These are phyloP conservation scores for Vaccinium corymbosum DNA, from an alignment of 148 eudicot species.

Conservation along the genomic window DNA sequence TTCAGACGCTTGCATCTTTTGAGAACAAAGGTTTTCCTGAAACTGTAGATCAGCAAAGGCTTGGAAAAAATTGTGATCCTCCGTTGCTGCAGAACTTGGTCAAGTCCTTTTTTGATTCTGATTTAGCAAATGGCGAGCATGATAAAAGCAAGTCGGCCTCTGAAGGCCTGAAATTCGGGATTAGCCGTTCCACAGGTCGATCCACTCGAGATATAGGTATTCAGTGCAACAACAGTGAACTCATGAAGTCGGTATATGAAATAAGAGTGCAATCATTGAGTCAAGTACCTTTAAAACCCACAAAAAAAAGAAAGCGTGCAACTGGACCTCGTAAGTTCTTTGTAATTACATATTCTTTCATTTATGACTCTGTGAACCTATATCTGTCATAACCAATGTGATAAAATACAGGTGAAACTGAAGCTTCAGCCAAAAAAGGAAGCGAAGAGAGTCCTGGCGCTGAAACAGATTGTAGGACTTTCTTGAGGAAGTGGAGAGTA, in stretches of 20 bases:
- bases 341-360: background rate
- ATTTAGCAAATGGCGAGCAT: background rate
- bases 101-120: constrained; percentile 8
- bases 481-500: constrained; percentile 23
- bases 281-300: constrained; percentile 14
- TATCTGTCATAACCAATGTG: constrained; percentile 3
- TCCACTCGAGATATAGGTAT: constrained; percentile 25
- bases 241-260: constrained; percentile 16
- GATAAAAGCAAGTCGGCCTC: background rate
- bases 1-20: background rate
- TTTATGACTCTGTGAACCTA: background rate
- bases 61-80: constrained; percentile 2
- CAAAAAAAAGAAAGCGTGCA: constrained; percentile 18
- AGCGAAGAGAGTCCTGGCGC: constrained; percentile 8
- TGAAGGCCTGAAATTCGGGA: background rate
- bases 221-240: constrained; percentile 21
- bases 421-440: constrained; percentile 19
- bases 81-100: constrained; percentile 11
- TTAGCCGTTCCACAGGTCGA: background rate
- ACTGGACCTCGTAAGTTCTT: constrained; percentile 17
- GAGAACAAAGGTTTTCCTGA: constrained; percentile 5
- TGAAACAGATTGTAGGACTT: constrained; percentile 17
- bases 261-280: constrained; percentile 15
- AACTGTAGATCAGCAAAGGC: background rate
- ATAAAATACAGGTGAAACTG: constrained; percentile 11